These are phyloP conservation scores for Camelina sativa DNA, from an alignment of 345 rosid species.

Conservation along the genomic window DNA sequence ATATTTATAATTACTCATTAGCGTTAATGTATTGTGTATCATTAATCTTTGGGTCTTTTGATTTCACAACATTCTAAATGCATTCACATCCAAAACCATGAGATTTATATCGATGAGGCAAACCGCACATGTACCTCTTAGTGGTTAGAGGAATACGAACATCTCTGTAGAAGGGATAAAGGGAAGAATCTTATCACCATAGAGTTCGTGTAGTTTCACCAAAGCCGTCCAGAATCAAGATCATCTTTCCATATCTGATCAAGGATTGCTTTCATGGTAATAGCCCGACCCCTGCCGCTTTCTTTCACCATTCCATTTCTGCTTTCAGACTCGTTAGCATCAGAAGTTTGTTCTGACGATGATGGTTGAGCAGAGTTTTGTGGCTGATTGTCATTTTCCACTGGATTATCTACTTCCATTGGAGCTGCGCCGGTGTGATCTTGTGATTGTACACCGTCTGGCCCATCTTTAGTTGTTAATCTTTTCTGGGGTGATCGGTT, in stretches of 20 bases:
- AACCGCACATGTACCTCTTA: conserved; percentile 19
- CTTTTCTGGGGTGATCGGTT: conserved; percentile 56
- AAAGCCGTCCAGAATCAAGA: conserved; percentile 68
- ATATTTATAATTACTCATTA: not conserved
- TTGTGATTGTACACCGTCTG: conserved; percentile 36
- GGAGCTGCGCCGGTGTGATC: conserved; percentile 46
- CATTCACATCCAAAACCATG: conserved; percentile 6
- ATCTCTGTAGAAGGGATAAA: conserved; percentile 82
- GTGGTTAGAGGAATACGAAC: conserved; percentile 66
- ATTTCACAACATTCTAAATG: conserved; percentile 4
- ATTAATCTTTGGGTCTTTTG: not conserved
- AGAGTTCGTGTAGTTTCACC: conserved; percentile 64
- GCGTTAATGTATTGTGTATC: not conserved
- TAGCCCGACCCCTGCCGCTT: conserved; percentile 34
- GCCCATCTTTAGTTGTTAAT: conserved; percentile 57
- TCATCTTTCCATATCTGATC: conserved; percentile 84
- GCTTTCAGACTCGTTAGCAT: conserved; percentile 38
- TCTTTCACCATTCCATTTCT: conserved; percentile 41
- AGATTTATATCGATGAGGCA: not conserved
- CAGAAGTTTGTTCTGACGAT: conserved; percentile 48
- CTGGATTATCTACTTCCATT: conserved; percentile 49
- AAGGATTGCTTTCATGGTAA: conserved; percentile 58
- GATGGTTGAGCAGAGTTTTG: conserved; percentile 51
- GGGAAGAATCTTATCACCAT: conserved; percentile 73
- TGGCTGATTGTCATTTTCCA: conserved; percentile 40